These are phyloP conservation scores for Cryptococcus neoformans DNA, from an alignment of 1,284 basidiomycete species.

Conservation along the genomic window DNA sequence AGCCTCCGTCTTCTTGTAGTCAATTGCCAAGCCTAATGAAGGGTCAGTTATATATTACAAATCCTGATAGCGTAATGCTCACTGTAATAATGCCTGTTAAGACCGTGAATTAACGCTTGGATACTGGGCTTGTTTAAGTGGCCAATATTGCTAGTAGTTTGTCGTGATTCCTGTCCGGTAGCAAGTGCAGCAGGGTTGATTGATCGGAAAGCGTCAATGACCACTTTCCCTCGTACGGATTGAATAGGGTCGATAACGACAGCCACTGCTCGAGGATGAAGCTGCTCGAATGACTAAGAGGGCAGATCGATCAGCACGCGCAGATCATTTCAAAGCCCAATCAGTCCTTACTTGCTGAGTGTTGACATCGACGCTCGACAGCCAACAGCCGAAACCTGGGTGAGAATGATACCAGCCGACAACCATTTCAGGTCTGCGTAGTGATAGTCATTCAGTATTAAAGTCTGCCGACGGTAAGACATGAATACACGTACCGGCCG, in stretches of 20 bases:
- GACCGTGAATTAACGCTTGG: slow-evolving; percentile 90
- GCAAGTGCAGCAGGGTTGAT: slow-evolving; percentile 81
- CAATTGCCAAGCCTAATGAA: slow-evolving; percentile 71
- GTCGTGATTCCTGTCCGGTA: slow-evolving; percentile 89
- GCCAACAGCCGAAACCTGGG: slow-evolving; percentile 99
- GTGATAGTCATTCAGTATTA: background rate
- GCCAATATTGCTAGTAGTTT: slow-evolving; percentile 97
- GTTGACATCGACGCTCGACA: slow-evolving; percentile 98
- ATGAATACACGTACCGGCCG: slow-evolving; percentile 64
- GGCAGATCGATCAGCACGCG: background rate
- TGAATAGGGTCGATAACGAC: slow-evolving; percentile 99
- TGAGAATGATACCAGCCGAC: slow-evolving; percentile 99
- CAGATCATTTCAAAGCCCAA: background rate
- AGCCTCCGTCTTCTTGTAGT: slow-evolving; percentile 93
- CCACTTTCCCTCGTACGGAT: slow-evolving; percentile 97
- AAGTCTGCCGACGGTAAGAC: background rate
- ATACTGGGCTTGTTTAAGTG: slow-evolving; percentile 99
- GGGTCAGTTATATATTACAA: background rate
- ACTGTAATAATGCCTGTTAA: slow-evolving; percentile 94
- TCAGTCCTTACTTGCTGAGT: slow-evolving; percentile 77
- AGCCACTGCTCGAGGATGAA: slow-evolving; percentile 91
- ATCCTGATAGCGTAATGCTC: slow-evolving; percentile 11
- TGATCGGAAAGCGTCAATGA: slow-evolving; percentile 98
- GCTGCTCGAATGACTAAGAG: slow-evolving; percentile 88
- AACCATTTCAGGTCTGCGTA: slow-evolving; percentile 86